Evolutionary conservation across 176 grass and related monocot species (phyloP).

Genomic region (Puccinellia tenuiflora): DNA sequence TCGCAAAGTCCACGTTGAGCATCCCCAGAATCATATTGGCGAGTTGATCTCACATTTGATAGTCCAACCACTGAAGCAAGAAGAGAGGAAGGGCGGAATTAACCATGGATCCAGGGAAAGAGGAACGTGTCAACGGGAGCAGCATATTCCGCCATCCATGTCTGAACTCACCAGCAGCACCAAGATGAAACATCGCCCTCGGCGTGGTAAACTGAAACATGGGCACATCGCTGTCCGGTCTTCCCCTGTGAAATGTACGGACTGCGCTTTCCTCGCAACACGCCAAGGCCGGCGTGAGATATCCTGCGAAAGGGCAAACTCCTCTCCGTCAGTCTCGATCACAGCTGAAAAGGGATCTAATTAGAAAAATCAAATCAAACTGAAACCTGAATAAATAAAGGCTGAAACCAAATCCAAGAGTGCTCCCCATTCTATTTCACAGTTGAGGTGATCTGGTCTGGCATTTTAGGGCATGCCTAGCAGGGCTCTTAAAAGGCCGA

Average conservation of each 20-base stretch:
- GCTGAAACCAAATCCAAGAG: not conserved
- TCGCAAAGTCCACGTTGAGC: not conserved
- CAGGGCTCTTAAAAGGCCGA: too few relatives aligned
- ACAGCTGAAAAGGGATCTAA: not conserved
- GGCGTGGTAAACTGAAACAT: not conserved
- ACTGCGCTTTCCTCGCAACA: conserved; percentile 18
- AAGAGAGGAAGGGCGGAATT: too few relatives aligned
- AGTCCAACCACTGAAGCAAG: too few relatives aligned
- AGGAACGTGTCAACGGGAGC: not conserved
- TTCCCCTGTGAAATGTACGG: conserved; percentile 19
- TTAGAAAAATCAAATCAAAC: too few relatives aligned
- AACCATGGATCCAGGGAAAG: not conserved
- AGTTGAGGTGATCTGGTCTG: not conserved
- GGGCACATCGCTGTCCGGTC: conserved; percentile 4
- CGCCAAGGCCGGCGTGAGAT: conserved; percentile 31
- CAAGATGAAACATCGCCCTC: not conserved
- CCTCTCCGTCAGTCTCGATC: not conserved
- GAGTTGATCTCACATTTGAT: not conserved
- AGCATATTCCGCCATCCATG: conserved; percentile 10
- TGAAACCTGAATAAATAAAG: not conserved
- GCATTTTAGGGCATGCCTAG: too few relatives aligned
- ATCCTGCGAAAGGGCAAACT: not conserved
- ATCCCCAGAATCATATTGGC: not conserved
- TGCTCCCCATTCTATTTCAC: not conserved
- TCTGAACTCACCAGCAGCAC: not conserved